phyloP scores from a whole-genome alignment of 139 green algal genomes.

The Chlorella sp. region DNA sequence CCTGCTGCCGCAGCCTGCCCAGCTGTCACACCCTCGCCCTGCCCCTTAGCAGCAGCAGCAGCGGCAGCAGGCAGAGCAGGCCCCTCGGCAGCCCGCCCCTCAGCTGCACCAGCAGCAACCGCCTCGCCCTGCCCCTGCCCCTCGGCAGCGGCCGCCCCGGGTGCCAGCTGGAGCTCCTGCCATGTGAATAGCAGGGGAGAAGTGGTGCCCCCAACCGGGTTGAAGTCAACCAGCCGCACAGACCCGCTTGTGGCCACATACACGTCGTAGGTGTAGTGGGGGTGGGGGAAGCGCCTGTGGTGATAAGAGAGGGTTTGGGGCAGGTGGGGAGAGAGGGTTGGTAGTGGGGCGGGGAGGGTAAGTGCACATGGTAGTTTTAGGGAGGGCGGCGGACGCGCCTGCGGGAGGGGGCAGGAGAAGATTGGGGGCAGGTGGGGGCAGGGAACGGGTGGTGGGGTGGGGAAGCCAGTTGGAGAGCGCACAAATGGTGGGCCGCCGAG shows the following conservation, averaged over 20 bases:
- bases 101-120: no score
- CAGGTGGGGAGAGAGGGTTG: not conserved
- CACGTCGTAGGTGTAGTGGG: slow-evolving; percentile 77
- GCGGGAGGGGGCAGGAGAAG: no score
- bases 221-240: slow-evolving; percentile 92
- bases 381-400: no score
- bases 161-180: slow-evolving; percentile 66
- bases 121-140: no score
- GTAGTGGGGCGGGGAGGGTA: not conserved
- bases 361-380: not conserved
- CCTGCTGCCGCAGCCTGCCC: not conserved
- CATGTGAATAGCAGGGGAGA: slow-evolving; percentile 90
- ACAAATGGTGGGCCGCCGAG: no score
- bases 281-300: slow-evolving; percentile 48
- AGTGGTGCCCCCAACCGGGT: slow-evolving; percentile 80
- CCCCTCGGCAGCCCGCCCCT: no score
- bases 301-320: not conserved
- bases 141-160: not conserved
- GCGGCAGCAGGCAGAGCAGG: no score
- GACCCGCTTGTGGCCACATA: slow-evolving; percentile 73
- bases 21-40: no score
- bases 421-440: no score
- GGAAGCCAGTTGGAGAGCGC: no score
- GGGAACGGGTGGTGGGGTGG: no score
- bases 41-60: no score